Base-by-base conservation (phyloP, 805 yeast species). In the Torulaspora maleeae region DNA sequence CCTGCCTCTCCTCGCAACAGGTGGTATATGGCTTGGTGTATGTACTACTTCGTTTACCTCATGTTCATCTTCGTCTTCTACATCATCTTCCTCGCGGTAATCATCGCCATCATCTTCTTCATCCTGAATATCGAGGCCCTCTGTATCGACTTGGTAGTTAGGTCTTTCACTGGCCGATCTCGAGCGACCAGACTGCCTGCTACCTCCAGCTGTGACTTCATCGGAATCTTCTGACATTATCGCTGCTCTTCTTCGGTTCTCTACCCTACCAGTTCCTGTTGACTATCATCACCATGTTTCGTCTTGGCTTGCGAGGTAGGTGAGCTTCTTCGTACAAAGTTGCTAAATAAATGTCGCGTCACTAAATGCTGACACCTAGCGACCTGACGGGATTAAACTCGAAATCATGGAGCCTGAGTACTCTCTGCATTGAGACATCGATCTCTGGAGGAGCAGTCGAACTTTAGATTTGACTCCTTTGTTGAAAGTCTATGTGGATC, bases 31-130 rank as follows among this genome's bases (percentile, higher is more conserved):
- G 13, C 38, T 15, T 11, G 12, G 16, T 43, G 45, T 36, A 8
- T 48, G 45, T 17, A 39, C 48, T 34, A 48, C 49, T 43, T 51
- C 50, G 41, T 24, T n/a, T 6, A 47, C 60, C 38, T 39, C 61
- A 55, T 3, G 8, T 2, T 25, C 34, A 11, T 47, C 53, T 13
- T 30, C 47, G 24, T 40, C 48, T 3, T 39, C 51, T 22, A 41
- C 30, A 27, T 52, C 61, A 30, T 54, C 63, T 10, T 54, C 62
- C 9, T 51, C 65, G 4, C 48, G 59, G 11, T 48, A 54, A 17
- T 56, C 62, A 20, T 49, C 61, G 20, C 60, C 66, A 15, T 53
- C 60, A 20, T 59, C 61, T 15, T 59, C 67, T 10, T 61, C 70
- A 10, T 58, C 71, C 27, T 53, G 63, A n/a, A 59, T 47, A 24